phyloP scores from a whole-genome alignment of 106 monocot species.

The Narthecium ossifragum region DNA sequence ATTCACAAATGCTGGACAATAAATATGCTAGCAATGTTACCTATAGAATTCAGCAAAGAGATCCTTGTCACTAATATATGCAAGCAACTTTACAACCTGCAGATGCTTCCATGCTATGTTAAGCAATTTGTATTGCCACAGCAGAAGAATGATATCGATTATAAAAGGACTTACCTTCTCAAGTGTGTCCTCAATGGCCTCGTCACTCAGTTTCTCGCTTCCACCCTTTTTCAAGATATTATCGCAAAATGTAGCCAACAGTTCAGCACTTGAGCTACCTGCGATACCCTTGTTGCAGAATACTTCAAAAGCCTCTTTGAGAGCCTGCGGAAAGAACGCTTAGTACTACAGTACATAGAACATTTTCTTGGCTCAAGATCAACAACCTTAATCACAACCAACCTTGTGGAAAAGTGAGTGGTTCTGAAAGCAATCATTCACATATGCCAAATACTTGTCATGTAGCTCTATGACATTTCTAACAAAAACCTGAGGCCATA shows the following conservation, averaged over 20 bases:
- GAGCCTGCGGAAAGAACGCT: slow-evolving; percentile 22
- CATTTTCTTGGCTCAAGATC: not conserved
- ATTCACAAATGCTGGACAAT: no score
- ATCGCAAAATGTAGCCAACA: slow-evolving; percentile 33
- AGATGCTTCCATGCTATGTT: not conserved
- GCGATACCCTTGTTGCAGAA: slow-evolving; percentile 48
- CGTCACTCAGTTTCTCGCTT: slow-evolving; percentile 32
- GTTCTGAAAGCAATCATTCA: slow-evolving; percentile 59
- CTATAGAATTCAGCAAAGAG: slow-evolving; percentile 40
- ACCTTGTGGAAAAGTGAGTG: slow-evolving; percentile 72
- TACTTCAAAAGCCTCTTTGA: slow-evolving; percentile 75
- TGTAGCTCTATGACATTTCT: slow-evolving; percentile 70
- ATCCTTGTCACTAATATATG: slow-evolving; percentile 34
- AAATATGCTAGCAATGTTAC: no score
- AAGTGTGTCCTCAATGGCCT: slow-evolving; percentile 38
- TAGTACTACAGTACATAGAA: not conserved
- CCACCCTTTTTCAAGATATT: slow-evolving; percentile 30
- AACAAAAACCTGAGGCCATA: slow-evolving; percentile 37
- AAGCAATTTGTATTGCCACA: not conserved
- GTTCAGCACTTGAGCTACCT: slow-evolving; percentile 36
- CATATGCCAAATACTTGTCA: slow-evolving; percentile 63
- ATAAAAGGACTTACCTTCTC: slow-evolving; percentile 14
- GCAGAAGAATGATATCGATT: not conserved
- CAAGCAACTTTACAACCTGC: slow-evolving; percentile 38
- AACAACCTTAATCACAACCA: not conserved